Base-by-base conservation (phyloP, 1,284 basidiomycete genomes). In the Lignosus rhinocerotis region DNA sequence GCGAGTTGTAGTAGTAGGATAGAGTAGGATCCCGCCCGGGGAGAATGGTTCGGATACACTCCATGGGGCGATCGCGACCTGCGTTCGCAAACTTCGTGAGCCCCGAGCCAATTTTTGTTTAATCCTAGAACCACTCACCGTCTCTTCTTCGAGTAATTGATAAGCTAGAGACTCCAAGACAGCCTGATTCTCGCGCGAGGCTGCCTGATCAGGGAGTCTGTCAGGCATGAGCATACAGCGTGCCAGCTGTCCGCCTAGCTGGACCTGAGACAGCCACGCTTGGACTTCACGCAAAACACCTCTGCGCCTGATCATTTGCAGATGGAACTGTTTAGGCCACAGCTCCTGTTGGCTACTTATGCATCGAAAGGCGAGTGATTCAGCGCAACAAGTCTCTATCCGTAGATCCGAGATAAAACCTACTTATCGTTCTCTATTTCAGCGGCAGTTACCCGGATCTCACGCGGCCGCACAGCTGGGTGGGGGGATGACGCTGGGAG, bases 371-470 rank as follows among this genome's bases (percentile, higher is more conserved):
- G 34, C 55, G 49, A 43, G 55, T 59, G 31, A 62, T 61, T 46
- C 53, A 12, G 30, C 1, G 30, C 44, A 49, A 45, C 36, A 46
- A n/a, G 25, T 25, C 25, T 25, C 25, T 25, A 25, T 25, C 30
- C 19, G 6, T n/a, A 21, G 31, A 49, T 52, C 53, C 51, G 45
- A 52, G 49, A 42, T 45, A 43, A 36, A 25, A 78, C 81, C 69
- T 76, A 87, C 86, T 79, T 85, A 66, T 86, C 81, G 38, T 85
- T 84, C 67, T 86, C 84, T 38, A 83, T 85, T 73, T 87, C 85
- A 43, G 85, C 83, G 39, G 83, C 84, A 17, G 82, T 83, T 62
- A 85, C 82, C 53, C 73, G 76, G 49, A 87, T 75, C 57, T 81
- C 79, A 66, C 83, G 81, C 31, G 68, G 70, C 74, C 68, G 64